Base-by-base conservation (phyloP, 768 basidiomycete genomes). In the Lentinus brumalis region DNA sequence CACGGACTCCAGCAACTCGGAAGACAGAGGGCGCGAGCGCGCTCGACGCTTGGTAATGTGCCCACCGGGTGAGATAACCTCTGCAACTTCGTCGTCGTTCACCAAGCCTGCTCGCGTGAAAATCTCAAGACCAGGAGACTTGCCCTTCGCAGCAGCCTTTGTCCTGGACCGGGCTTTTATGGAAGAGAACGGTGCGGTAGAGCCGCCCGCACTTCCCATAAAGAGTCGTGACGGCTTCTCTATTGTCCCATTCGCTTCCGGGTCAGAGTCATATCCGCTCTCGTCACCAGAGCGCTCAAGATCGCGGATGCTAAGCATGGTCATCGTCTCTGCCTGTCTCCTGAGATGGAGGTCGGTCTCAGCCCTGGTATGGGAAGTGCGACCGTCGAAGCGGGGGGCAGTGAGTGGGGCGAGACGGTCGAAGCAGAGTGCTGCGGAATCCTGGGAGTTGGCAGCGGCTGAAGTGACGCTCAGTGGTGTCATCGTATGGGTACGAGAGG, bases 11-110 rank as follows among this genome's bases (percentile, higher is more conserved):
- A 85, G 77, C 49, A 90, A 74, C 69, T 89, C 88, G 30, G 81
- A 73, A 18, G 90, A 91, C 14, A 91, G 78, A 2, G 89, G 90
- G 53, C 89, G 79, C 30, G 88, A 85, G 11, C 88, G 84, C 1
- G 89, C 90, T 11, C 90, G 84, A 57, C 89, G 81, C 73, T 92
- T 92, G 41, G 79, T 82, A 57, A 92, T 77, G 72, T 91, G 90
- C 0, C 89, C 90, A 12, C 88, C 88, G 2, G 90, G 90, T 0
- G 89, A 92, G 59, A 91, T 79, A 1, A 69, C 67, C 60, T 70
- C 71, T 14, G 63, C 68, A 2, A 72, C 71, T 51, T 72, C 71
- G 9, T 70, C 71, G 30, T 70, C 64, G 40, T 67, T 65, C 38
- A 30, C 56, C 29, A 53, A 41, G 29, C 65, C 62, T 31, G 52